Base-by-base conservation (phyloP, 2,329 filamentous ascomycete species). In the Hyphodiscus sp. region DNA sequence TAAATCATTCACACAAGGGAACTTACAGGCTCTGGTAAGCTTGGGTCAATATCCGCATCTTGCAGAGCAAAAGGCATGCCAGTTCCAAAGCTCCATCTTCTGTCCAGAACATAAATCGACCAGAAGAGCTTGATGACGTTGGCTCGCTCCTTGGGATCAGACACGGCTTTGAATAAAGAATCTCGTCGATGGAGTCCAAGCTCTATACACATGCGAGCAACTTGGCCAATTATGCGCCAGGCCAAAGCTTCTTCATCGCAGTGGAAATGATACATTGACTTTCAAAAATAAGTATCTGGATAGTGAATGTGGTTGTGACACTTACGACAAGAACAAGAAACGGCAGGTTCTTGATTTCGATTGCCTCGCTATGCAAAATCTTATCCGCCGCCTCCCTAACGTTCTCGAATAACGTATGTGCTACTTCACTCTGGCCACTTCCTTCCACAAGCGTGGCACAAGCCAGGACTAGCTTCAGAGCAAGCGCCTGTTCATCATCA, bases 11-110 rank as follows among this genome's bases (percentile, higher is more conserved):
- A 15, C 2, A 42, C n/a, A 4, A 33, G 13, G 16, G 16, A 41
- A 70, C 79, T 72, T 73, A 95, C 90, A 26, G 91, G 91, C 63
- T 87, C 84, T 1, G 89, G 89, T 20, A 96, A 72, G 49, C 80
- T 79, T 0, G 85, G 82, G 64, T 96, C 91, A 56, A 96, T 89
- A 65, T 95, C 90, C 16, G 87, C 81, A 64, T 96, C 91, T 60
- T 92, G 86, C 38, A 95, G 76, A 2, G 88, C 85, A 71, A 90
- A 95, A 0, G 91, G 91, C 68, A 96, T 78, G 0, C 91, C 91
- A 0, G 89, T 91, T n/a, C 86, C 88, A 62, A 96, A 89, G 58
- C 87, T 90, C 90, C 90, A 96, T 49, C 91, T 79, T 41, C 90
- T 78, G 67, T 96, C 91, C 41, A 96, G 75, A 3, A 91, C 85